Conservation (phyloP, 257 asterid species). For the Solanum paucissectum region DNA sequence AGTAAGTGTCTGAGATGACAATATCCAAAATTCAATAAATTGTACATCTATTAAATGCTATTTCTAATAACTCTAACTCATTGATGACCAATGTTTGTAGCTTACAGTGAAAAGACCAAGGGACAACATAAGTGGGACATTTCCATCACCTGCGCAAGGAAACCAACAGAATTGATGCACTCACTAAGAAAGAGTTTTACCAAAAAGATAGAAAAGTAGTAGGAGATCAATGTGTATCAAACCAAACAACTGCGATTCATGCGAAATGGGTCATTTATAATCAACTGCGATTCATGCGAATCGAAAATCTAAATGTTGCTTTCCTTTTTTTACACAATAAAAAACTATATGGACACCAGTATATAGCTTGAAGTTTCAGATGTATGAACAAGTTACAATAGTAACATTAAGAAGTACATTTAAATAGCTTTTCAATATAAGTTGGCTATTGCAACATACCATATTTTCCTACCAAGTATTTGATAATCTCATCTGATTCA, state of each 20-base stretch:
- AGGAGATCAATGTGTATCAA: not conserved
- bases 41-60: not conserved
- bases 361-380: not conserved
- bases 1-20: conserved; percentile 48
- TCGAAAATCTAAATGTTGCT: not conserved
- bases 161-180: not conserved
- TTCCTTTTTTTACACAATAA: not conserved
- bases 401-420: not conserved
- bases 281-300: not conserved
- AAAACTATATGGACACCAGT: not conserved
- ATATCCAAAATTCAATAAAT: conserved; percentile 2
- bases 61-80: not conserved
- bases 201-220: not conserved
- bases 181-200: not conserved
- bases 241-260: not conserved
- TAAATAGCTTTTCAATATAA: not conserved
- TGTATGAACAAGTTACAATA: not conserved
- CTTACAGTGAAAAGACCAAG: conserved; percentile 76
- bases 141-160: conserved; percentile 41
- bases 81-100: not conserved
- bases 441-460: conserved; percentile 32
- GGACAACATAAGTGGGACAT: conserved; percentile 38
- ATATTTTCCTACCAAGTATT: conserved; percentile 72
- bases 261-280: not conserved
- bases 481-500: conserved; percentile 88